Evolutionary conservation across 2,329 filamentous ascomycete species (phyloP), one percentile per base, ranked within the genome.

Genomic region (Fusarium papillatum): DNA sequence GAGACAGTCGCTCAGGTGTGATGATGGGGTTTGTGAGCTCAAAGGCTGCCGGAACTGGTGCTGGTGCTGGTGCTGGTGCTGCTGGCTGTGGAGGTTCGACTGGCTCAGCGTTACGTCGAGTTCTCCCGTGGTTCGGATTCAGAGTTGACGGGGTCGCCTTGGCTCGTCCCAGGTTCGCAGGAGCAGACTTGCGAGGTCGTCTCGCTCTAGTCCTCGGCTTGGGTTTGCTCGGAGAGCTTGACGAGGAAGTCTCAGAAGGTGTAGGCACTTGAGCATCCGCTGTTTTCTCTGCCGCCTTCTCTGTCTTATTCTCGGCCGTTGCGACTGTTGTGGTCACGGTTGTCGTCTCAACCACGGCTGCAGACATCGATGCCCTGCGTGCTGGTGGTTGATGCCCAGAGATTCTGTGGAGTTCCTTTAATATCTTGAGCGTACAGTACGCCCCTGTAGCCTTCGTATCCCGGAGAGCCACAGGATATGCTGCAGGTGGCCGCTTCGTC

Each of bases 371-470:
- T 8, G 74, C 68, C n/a, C 70, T 76, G 13, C 73, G 65, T 43
- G 67, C 68, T 9, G 76, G 69, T 22, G 76, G 60, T 10, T 74
- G 69, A 26, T 64, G 72, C 6, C 82, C 81, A 17, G 83, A 82
- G 62, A 86, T 84, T 14, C 80, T 81, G 41, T 81, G 84, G 57
- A 87, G 83, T 64, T 85, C 82, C 11, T 81, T 73, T 53, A 85
- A 69, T 43, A 89, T 87, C 73, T 86, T 88, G 68, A 81, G 78
- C 2, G 83, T 83, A 70, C 87, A 84, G 71, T 86, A 87, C 0
- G 87, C 88, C 0, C 83, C 87, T 29, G 86, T 87, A 16, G 80
- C 81, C 71, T 85, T 87, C 68, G 88, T 86, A 64, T 89, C 87
- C 8, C 86, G 86, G 36, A 86, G 74, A 4, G 87, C 85, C 7